Base-by-base conservation (phyloP, 2,329 filamentous ascomycete species). In the Colletotrichum cereale region DNA sequence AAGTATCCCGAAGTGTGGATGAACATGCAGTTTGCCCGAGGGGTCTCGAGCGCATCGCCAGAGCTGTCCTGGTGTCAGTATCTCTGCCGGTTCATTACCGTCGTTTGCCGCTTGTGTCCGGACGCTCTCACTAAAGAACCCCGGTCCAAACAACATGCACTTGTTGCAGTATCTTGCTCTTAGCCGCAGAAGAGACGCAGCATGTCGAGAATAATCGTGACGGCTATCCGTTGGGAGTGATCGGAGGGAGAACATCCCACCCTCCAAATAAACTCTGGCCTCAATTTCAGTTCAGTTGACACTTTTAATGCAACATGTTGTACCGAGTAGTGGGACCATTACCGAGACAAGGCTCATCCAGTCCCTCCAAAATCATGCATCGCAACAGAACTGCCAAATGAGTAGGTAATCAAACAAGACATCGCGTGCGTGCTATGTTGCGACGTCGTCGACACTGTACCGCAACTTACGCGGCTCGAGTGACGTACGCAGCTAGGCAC, bases 401-500 rank as follows among this genome's bases (percentile, higher is more conserved):
- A 56, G 53, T 18, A 24, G 40, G 53, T 18, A 24, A 56, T 38
- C 24, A 38, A 26, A 56, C 34, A 56, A 26, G 34, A 26, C 21
- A 31, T 34, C 8, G 52, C 34, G 11, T 55, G 2, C 36, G 21
- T 55, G 2, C 40, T 26, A 8, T 26, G 34, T 36, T 6, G 12
- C 34, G 6, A 18, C 10, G 36, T 63, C 34, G 56, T 60, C 42
- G n/a, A 61, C 14, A n/a, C 18, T 14, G 40, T 29, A 50, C 29
- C 2, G 44, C 53, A 47, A 50, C 62, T 62, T 58, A 68, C 65
- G 52, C 31, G 58, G 58, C 53, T 31, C n/a, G 29, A 60, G 55
- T 71, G 65, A 68, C 68, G 68, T 71, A 63, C 52, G 58, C 58
- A 40, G 2, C 16, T 62, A 68, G 68, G 57, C 68, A 71, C 8